phyloP scores from a whole-genome alignment of 805 yeast species.

The Wickerhamiella domercqiae region DNA sequence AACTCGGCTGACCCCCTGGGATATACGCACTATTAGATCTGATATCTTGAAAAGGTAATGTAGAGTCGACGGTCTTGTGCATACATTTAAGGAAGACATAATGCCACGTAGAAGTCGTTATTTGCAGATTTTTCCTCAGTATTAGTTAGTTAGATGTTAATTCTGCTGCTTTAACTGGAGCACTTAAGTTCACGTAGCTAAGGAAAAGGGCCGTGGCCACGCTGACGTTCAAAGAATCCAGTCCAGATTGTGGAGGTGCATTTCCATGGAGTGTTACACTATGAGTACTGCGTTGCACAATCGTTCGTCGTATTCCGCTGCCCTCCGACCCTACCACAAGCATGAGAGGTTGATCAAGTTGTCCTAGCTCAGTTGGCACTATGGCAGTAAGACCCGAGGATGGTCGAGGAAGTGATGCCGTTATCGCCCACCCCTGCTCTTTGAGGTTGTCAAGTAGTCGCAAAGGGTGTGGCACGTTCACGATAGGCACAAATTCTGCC shows the following conservation, averaged over 20 bases:
- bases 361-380: constrained; percentile 26
- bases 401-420: constrained; percentile 38
- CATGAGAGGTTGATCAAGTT: constrained; percentile 43
- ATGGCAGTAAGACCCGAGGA: constrained; percentile 24
- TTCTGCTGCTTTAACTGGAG: too few relatives aligned
- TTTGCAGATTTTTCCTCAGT: too few relatives aligned
- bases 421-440: constrained; percentile 52
- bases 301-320: constrained; percentile 55
- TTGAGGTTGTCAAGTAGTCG: constrained; percentile 42
- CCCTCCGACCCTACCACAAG: constrained; percentile 80
- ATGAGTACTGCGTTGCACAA: constrained; percentile 30
- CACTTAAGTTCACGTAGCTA: too few relatives aligned
- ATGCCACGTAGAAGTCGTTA: too few relatives aligned
- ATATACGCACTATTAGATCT: constrained; percentile 12
- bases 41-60: too few relatives aligned
- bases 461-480: constrained; percentile 41
- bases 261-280: constrained; percentile 13
- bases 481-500: constrained; percentile 53
- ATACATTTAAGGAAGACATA: too few relatives aligned
- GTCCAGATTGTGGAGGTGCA: constrained; percentile 16
- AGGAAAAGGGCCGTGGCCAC: constrained; percentile 71
- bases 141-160: too few relatives aligned
- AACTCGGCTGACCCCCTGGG: constrained; percentile 12
- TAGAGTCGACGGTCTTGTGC: too few relatives aligned
- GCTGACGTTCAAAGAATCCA: constrained; percentile 78